Evolutionary conservation across 257 asterid species (phyloP), one percentile per base, ranked within the genome.

Genomic region (Solanum pennellii): DNA sequence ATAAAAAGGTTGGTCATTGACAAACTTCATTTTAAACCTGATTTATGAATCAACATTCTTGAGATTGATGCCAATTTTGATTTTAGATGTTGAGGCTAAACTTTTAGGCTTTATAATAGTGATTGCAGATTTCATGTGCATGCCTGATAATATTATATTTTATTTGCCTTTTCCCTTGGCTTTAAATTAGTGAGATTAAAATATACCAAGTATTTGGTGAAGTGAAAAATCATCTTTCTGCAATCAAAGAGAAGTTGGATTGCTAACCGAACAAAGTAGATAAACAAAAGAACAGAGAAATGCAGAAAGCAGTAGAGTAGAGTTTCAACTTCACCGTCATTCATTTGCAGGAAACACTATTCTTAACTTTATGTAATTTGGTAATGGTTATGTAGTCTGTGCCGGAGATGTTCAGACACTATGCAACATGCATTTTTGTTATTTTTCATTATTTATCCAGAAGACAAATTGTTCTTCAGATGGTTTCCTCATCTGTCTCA

Each of bases 1-100:
- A 93, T 90, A 95, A 91, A 86, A 96, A 97, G 97, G 99, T 95
- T 5, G 59, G 95, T 88, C 45, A 25, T 27, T 66, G 44, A 62
- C 39, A 52, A 66, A 25, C 35, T 18, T 49, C 74, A 79, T 86
- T 80, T 8, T 82, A 59, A 68, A 83, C 82, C 12, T 29, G 88
- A 49, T 66, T 76, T 68, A 66, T 68, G 87, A 87, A 15, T 82
- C 20, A 11, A 39, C 66, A 33, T 44, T 62, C 29, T 29, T 23
- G 86, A 42, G 41, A 59, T 60, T 60, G 59, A 21, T 62, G 27
- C 15, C 33, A 35, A 15, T 9, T 33, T 49, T 6, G 42, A 45
- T 29, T 39, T 21, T 88, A 33, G 85, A 44, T 39, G 35, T 23
- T 73, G 83, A 45, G 47, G 79, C 60, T 74, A 39, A 56, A 80